Evolutionary conservation across 1,284 basidiomycete species (phyloP).

Genomic region (Veloboletus limbatus): DNA sequence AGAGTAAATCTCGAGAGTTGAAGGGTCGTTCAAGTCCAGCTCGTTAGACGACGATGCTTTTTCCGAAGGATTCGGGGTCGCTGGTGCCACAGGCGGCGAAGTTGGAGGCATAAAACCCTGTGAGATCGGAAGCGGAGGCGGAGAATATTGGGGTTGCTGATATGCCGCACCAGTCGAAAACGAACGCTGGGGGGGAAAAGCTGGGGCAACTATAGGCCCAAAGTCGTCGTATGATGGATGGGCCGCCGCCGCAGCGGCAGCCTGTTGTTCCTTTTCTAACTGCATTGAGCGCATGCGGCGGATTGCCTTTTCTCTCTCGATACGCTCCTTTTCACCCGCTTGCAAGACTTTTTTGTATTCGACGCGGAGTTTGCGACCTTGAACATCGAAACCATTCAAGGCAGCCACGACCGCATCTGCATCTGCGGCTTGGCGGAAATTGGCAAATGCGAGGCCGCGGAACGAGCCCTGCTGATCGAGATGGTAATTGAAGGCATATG

Average conservation of each 20-base stretch:
- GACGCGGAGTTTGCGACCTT: conserved; percentile 96
- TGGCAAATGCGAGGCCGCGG: conserved; percentile 97
- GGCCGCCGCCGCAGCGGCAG: conserved; percentile 13
- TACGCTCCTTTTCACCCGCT: conserved; percentile 98
- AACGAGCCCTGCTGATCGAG: conserved; percentile 94
- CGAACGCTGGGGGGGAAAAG: conserved; percentile 57
- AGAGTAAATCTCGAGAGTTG: conserved; percentile 96
- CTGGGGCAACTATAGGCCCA: conserved; percentile 47
- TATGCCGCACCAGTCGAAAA: conserved; percentile 61
- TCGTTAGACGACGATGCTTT: conserved; percentile 57
- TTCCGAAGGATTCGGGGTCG: conserved; percentile 59
- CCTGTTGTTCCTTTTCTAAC: conserved; percentile 73
- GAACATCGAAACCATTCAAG: conserved; percentile 92
- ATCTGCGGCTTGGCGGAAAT: conserved; percentile 89
- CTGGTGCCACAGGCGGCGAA: conserved; percentile 47
- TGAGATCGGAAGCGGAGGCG: conserved; percentile 58
- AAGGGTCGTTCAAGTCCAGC: conserved; percentile 94
- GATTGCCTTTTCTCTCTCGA: conserved; percentile 98
- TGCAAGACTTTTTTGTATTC: conserved; percentile 99
- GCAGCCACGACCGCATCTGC: conserved; percentile 96
- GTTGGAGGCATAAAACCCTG: conserved; percentile 52
- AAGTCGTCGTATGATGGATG: conserved; percentile 67
- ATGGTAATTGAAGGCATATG: conserved; percentile 99
- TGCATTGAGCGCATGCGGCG: conserved; percentile 98
- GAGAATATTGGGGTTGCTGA: conserved; percentile 56